Evolutionary conservation across 2,329 filamentous ascomycete genomes (phyloP).

Genomic region (Helminthosporium solani): DNA sequence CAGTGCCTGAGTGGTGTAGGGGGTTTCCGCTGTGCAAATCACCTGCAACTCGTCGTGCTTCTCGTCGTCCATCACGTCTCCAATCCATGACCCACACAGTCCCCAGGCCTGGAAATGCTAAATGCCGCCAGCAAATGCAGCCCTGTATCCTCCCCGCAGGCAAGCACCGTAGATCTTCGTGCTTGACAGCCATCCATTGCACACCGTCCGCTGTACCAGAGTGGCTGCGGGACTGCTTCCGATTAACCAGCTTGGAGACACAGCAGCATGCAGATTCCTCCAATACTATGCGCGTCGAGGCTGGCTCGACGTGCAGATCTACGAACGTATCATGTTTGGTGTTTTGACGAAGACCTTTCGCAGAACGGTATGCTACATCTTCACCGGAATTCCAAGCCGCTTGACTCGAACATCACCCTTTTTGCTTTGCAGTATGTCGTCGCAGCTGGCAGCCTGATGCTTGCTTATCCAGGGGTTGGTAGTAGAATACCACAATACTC

Average conservation of each 20-base stretch:
- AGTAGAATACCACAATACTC: too few species aligned
- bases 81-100: background rate
- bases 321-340: conserved; percentile 63
- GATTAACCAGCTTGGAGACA: conserved; percentile 9
- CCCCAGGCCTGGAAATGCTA: background rate
- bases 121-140: background rate
- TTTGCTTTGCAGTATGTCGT: background rate
- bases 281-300: conserved; percentile 58
- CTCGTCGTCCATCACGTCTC: too few species aligned
- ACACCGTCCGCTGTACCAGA: conserved; percentile 6
- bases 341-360: background rate
- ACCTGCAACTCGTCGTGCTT: too few species aligned
- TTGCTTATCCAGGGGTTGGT: background rate
- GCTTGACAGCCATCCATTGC: conserved; percentile 4
- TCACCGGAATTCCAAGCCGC: background rate
- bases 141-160: background rate
- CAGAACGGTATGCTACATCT: background rate
- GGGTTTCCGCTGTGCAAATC: too few species aligned
- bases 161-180: conserved; percentile 11
- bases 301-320: conserved; percentile 66
- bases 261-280: conserved; percentile 29
- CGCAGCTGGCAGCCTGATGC: background rate
- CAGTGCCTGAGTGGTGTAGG: background rate
- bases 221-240: conserved; percentile 9
- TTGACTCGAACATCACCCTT: background rate